Evolutionary conservation across 352 stramenopile species (phyloP).

Genomic region (Globisporangium alternatum): DNA sequence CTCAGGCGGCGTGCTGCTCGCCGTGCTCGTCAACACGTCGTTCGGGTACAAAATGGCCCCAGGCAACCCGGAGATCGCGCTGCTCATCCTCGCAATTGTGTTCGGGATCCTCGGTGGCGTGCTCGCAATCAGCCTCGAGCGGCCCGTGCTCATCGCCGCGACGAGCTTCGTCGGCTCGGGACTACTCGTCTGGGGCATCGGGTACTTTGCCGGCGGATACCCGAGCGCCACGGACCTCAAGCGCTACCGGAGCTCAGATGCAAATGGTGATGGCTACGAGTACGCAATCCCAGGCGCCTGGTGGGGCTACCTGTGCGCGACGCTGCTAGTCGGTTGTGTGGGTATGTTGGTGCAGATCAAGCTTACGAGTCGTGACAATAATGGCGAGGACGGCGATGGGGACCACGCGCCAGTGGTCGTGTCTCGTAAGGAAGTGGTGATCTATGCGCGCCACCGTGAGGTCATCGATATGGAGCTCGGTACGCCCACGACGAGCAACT

Average conservation of each 20-base stretch:
- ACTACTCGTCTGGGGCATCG: constrained; percentile 44
- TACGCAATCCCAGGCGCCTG: constrained; percentile 50
- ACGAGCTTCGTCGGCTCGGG: constrained; percentile 52
- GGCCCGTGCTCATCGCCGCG: constrained; percentile 46
- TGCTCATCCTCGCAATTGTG: constrained; percentile 43
- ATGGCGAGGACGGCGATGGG: not conserved
- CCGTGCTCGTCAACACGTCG: constrained; percentile 41
- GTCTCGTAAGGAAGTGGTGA: constrained; percentile 8
- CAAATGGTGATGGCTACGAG: constrained; percentile 26
- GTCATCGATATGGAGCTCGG: constrained; percentile 6
- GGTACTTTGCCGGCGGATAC: constrained; percentile 63
- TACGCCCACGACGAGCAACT: not conserved
- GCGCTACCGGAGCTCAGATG: constrained; percentile 27
- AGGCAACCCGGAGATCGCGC: constrained; percentile 34
- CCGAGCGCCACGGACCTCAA: constrained; percentile 36
- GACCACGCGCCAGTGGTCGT: not conserved
- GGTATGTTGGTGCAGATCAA: constrained; percentile 45
- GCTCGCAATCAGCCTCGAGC: constrained; percentile 45
- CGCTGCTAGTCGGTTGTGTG: constrained; percentile 34
- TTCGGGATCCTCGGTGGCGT: constrained; percentile 41
- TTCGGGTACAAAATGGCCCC: constrained; percentile 54
- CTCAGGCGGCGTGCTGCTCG: constrained; percentile 38
- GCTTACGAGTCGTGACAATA: constrained; percentile 3
- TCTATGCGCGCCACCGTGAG: constrained; percentile 1
- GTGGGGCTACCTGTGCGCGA: constrained; percentile 50